Conservation (phyloP, 495 filamentous ascomycete species). For the Talaromyces adpressus region DNA sequence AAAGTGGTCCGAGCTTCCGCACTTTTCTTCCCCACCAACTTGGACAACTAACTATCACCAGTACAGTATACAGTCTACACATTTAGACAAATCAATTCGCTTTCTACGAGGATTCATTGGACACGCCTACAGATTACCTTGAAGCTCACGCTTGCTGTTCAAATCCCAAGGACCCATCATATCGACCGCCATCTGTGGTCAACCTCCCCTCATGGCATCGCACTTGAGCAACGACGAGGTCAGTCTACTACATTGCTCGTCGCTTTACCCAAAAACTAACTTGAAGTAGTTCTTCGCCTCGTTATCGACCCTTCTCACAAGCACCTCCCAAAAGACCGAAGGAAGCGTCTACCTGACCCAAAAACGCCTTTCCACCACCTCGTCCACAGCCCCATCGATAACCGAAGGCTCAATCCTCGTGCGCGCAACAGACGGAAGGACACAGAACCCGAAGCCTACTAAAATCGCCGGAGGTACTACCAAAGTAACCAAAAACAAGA, state of each 20-base stretch:
- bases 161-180: background rate
- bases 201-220: constrained; percentile 36
- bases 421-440: constrained; percentile 70
- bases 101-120: background rate
- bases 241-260: constrained; percentile 8
- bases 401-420: constrained; percentile 57
- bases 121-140: background rate
- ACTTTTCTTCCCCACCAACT: constrained; percentile 2
- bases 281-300: constrained; percentile 72
- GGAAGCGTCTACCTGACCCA: constrained; percentile 81
- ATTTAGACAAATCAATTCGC: background rate
- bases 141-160: background rate
- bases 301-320: constrained; percentile 66
- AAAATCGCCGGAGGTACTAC: constrained; percentile 21
- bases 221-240: constrained; percentile 74
- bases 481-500: constrained; percentile 32
- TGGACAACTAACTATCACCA: background rate
- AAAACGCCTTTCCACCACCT: constrained; percentile 44
- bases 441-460: constrained; percentile 44
- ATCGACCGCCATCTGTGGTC: too few species aligned
- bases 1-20: constrained; percentile 6
- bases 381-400: constrained; percentile 9
- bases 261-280: background rate
- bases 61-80: background rate
- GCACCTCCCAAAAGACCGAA: constrained; percentile 58